Conservation (phyloP, 164 flowering plant species). For the Amborella trichopoda region DNA sequence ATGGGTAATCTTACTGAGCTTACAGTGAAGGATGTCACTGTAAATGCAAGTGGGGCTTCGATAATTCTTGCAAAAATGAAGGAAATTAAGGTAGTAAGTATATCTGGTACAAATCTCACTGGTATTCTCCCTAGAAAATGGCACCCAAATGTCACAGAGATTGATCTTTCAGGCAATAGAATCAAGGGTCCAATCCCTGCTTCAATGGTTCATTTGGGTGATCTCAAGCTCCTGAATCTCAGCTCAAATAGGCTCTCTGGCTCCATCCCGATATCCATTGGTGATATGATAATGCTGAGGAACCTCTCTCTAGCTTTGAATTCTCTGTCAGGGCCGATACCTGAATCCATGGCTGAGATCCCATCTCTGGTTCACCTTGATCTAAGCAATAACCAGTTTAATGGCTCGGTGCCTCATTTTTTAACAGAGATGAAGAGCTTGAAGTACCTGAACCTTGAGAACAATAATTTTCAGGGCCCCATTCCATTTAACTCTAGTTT, state of each 20-base stretch:
- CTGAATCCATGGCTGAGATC: conserved; percentile 42
- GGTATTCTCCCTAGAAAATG: conserved; percentile 53
- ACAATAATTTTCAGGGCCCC: conserved; percentile 67
- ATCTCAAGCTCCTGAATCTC: conserved; percentile 44
- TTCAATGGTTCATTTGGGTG: conserved; percentile 35
- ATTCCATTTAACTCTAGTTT: conserved; percentile 75
- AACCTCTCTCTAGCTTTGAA: conserved; percentile 57
- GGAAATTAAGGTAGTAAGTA: conserved; percentile 40
- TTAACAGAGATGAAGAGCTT: conserved; percentile 42
- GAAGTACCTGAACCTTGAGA: conserved; percentile 68
- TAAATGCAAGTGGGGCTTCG: conserved; percentile 49
- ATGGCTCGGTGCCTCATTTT: conserved; percentile 71
- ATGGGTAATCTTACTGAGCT: conserved; percentile 64
- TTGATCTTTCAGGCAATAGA: conserved; percentile 62
- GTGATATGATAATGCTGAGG: conserved; percentile 43
- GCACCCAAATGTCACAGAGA: conserved; percentile 39
- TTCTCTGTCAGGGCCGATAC: conserved; percentile 59
- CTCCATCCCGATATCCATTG: conserved; percentile 46
- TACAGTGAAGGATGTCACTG: conserved; percentile 31
- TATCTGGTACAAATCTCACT: conserved; percentile 54
- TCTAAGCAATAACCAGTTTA: conserved; percentile 79
- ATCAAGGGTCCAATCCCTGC: conserved; percentile 55
- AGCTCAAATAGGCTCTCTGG: conserved; percentile 51
- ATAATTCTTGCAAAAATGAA: conserved; percentile 46
- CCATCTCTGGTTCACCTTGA: conserved; percentile 51